A percentile compares a stretch with the other conserved stretches of the same genome.
Conservation (phyloP, 2,329 filamentous ascomycete species). For the Lachnellula subtilissima region DNA sequence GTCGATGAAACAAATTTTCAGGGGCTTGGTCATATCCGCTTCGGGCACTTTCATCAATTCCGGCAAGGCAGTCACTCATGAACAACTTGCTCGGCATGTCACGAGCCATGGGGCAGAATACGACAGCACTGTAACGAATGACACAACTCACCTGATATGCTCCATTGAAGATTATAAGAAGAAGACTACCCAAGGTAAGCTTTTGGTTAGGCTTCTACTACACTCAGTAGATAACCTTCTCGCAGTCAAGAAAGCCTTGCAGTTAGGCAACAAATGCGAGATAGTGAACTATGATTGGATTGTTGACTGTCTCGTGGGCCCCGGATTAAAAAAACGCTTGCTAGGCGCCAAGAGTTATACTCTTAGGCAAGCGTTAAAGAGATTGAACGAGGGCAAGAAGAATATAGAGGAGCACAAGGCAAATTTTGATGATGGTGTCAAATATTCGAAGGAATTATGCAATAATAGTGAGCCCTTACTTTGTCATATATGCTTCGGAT, state of each 20-base stretch:
- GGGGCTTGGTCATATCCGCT: conserved; percentile 48
- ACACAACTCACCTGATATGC: conserved; percentile 70
- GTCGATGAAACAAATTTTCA: conserved; percentile 40
- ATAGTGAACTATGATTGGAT: conserved; percentile 45
- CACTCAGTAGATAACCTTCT: not conserved
- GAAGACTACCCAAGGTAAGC: conserved; percentile 19
- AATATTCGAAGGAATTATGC: conserved; percentile 39
- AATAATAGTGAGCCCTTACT: conserved; percentile 42
- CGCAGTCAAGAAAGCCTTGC: conserved; percentile 38
- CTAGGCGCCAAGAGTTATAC: conserved; percentile 16
- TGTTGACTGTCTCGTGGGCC: conserved; percentile 34
- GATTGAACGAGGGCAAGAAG: conserved; percentile 32
- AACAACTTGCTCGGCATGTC: conserved; percentile 64
- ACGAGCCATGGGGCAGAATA: conserved; percentile 56
- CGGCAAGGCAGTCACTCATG: conserved; percentile 37
- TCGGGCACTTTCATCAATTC: conserved; percentile 49
- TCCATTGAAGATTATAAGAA: conserved; percentile 55
- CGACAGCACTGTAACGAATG: conserved; percentile 42
- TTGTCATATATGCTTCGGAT: not conserved
- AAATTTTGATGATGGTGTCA: conserved; percentile 31
- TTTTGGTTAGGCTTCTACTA: not conserved
- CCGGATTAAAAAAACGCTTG: conserved; percentile 28
- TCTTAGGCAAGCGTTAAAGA: conserved; percentile 17
- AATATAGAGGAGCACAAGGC: conserved; percentile 35
- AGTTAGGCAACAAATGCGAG: conserved; percentile 32